phyloP scores from a whole-genome alignment of 1,284 basidiomycete species.

The Albatrellus sp. region DNA sequence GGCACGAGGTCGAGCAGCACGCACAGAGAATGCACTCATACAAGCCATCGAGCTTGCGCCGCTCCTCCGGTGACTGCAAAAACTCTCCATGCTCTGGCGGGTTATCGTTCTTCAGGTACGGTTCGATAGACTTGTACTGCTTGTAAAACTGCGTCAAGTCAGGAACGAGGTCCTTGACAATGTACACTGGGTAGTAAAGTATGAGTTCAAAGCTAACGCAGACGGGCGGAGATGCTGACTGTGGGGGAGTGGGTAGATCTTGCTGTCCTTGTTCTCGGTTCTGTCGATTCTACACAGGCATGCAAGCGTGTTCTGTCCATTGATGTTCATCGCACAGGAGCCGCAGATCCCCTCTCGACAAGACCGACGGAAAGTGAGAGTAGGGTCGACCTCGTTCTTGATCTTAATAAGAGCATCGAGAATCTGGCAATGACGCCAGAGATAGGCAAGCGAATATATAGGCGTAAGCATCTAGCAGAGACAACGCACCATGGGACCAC shows the following conservation, averaged over 20 bases:
- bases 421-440: slow-evolving; percentile 29
- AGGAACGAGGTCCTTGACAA: slow-evolving; percentile 97
- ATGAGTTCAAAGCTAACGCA: background rate
- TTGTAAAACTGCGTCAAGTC: slow-evolving; percentile 92
- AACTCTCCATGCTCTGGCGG: slow-evolving; percentile 75
- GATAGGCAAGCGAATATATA: background rate
- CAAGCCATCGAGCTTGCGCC: slow-evolving; percentile 91
- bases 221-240: slow-evolving; percentile 41
- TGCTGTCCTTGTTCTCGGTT: slow-evolving; percentile 57
- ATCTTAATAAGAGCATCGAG: slow-evolving; percentile 96
- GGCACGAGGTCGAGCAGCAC: slow-evolving; percentile 95
- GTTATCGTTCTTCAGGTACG: slow-evolving; percentile 88
- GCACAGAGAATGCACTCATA: slow-evolving; percentile 95
- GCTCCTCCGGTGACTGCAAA: slow-evolving; percentile 84
- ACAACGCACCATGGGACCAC: slow-evolving; percentile 81
- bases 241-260: slow-evolving; percentile 98
- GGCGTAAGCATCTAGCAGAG: background rate
- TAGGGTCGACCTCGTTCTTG: slow-evolving; percentile 97
- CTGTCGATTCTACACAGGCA: slow-evolving; percentile 95
- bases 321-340: slow-evolving; percentile 98
- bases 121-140: slow-evolving; percentile 99
- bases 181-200: slow-evolving; percentile 62
- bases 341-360: slow-evolving; percentile 99
- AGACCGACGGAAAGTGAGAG: slow-evolving; percentile 91
- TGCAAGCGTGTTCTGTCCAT: slow-evolving; percentile 95